Base-by-base conservation (phyloP, 768 basidiomycete genomes). In the Lactarius psammicola region DNA sequence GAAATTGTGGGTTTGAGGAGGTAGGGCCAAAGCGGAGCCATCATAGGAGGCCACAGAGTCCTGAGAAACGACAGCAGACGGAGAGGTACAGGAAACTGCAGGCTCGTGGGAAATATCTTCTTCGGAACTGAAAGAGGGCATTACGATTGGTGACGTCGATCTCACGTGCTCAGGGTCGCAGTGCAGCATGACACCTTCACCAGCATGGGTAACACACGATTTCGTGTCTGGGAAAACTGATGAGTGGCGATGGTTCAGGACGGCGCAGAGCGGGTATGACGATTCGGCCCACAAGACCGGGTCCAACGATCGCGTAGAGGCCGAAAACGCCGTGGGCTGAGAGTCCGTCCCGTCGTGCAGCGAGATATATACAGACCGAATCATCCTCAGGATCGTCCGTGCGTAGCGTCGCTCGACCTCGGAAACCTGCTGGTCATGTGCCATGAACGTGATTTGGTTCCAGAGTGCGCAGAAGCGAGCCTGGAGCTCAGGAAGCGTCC, bases 321-420 rank as follows among this genome's bases (percentile, higher is more conserved):
- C 56, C 2, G 69, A 58, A 55, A 67, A 67, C 8, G 56, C 62
- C 9, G 53, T 59, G 40, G 66, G 66, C 11, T 28, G 38, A 2
- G 66, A 62, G 51, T 59, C 66, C 26, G 66, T 67, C 40, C 65
- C 66, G 28, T 62, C n/a, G n/a, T 67, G 66, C 33, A 63, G n/a
- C 23, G 66, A 42, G 20, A 67, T 53, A 23, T 67, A 67, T 10
- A 67, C 62, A 26, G 33, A 54, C 51, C 66, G 61, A 23, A 63
- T 63, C 55, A 63, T 57, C 56, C 61, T 58, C 46, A 67, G 66
- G 31, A 67, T 67, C 51, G 57, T 58, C 40, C 56, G 56, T 20
- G 66, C 60, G 3, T 54, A 56, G 26, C 66, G 66, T 38, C 57
- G 61, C 40, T 67, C 62, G 11, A 67, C 66, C 40, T 67, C 66